Conservation (phyloP, 2,329 filamentous ascomycete species). For the Fusarium concolor region DNA sequence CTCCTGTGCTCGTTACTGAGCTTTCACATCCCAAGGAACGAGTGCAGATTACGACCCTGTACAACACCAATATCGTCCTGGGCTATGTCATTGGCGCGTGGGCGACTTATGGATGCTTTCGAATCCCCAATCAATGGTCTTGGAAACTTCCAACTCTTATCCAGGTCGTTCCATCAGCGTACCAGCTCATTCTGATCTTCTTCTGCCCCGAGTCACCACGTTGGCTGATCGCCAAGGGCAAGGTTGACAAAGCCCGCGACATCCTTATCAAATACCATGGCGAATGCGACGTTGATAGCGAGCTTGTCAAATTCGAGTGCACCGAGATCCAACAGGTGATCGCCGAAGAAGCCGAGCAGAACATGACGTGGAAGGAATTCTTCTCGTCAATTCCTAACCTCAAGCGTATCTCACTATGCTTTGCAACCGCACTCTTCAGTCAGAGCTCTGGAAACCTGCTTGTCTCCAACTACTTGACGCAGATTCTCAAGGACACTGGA, state of each 20-base stretch:
- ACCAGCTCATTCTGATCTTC: conserved; percentile 58
- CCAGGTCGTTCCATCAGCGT: conserved; percentile 59
- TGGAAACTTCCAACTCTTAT: conserved; percentile 59
- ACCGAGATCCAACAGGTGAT: conserved; percentile 63
- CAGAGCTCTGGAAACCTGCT: conserved; percentile 57
- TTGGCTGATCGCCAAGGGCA: conserved; percentile 66
- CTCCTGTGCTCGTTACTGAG: conserved; percentile 57
- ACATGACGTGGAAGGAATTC: conserved; percentile 57
- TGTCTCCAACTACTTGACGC: conserved; percentile 57
- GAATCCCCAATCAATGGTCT: conserved; percentile 33
- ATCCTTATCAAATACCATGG: conserved; percentile 66
- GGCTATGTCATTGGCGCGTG: conserved; percentile 41
- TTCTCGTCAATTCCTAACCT: conserved; percentile 54
- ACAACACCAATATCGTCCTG: conserved; percentile 39
- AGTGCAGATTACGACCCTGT: conserved; percentile 38
- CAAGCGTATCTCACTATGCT: conserved; percentile 56
- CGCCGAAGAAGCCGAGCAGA: conserved; percentile 56
- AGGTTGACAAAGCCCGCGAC: conserved; percentile 60
- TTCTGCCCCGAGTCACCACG: conserved; percentile 71
- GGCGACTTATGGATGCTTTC: conserved; percentile 43
- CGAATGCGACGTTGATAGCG: conserved; percentile 54
- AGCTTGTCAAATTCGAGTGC: conserved; percentile 60
- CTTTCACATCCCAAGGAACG: conserved; percentile 54
- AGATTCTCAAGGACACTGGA: conserved; percentile 55
- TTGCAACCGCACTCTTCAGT: conserved; percentile 55